These are phyloP conservation scores for Raffaelea ambrosiae DNA, from an alignment of 2,329 filamentous ascomycete species.

Conservation along the genomic window DNA sequence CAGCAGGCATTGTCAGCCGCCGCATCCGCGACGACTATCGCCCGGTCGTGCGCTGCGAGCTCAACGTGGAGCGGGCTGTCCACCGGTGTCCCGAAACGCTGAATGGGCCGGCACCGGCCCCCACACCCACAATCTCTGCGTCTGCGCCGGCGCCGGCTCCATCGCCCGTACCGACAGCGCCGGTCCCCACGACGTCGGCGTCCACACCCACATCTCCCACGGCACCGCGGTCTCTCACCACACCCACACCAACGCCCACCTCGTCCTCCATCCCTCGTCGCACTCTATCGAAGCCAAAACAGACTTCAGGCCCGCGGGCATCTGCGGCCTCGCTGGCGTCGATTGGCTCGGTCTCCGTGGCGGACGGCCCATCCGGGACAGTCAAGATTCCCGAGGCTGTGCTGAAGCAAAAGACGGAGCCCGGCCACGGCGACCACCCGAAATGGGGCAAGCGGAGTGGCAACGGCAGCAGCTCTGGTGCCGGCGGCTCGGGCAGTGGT, in stretches of 20 bases:
- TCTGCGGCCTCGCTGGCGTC: not conserved
- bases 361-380: not conserved
- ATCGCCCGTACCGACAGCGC: too few relatives aligned
- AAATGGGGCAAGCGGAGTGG: conserved; percentile 40
- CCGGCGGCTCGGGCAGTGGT: too few relatives aligned
- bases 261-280: too few relatives aligned
- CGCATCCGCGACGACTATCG: conserved; percentile 43
- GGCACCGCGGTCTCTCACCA: not conserved
- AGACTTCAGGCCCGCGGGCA: not conserved
- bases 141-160: not conserved
- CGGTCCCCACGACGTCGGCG: not conserved
- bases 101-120: not conserved
- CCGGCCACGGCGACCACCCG: conserved; percentile 37
- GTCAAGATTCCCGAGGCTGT: conserved; percentile 24
- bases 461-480: too few relatives aligned
- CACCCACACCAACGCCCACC: not conserved
- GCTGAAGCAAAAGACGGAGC: conserved; percentile 45
- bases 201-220: not conserved
- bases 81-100: conserved; percentile 20
- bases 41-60: conserved; percentile 68
- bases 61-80: conserved; percentile 63
- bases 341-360: not conserved
- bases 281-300: too few relatives aligned
- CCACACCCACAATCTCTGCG: too few relatives aligned
- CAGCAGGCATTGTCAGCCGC: conserved; percentile 16